Percentiles rank a stretch among this genome's conserved stretches.
These are phyloP conservation scores for Exobasidium rhododendri DNA, from an alignment of 1,284 basidiomycete genomes.

Conservation along the genomic window DNA sequence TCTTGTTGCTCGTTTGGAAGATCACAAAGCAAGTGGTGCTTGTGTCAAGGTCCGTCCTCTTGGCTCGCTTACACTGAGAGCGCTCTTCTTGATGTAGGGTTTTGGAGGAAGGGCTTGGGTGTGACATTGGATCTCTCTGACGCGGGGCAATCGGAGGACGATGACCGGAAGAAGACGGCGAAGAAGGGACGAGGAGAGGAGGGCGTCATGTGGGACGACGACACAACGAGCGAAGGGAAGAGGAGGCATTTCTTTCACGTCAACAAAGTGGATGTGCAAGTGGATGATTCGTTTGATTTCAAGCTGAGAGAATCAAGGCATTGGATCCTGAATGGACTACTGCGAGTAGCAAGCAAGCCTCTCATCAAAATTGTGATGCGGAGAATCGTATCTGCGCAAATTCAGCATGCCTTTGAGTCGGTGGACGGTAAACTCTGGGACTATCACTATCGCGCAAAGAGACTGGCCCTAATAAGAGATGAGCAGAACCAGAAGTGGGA, in stretches of 20 bases:
- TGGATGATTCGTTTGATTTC: constrained; percentile 13
- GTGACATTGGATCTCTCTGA: constrained; percentile 11
- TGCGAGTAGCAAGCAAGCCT: constrained; percentile 1
- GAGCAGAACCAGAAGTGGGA: neutral
- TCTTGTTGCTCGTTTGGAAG: constrained; percentile 12
- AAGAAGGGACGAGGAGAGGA: neutral
- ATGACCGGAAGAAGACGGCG: neutral
- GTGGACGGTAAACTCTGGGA: constrained; percentile 6
- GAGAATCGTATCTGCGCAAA: constrained; percentile 5
- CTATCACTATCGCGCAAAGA: constrained; percentile 9
- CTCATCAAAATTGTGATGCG: constrained; percentile 13
- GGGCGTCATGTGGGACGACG: neutral
- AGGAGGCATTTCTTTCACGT: constrained; percentile 15
- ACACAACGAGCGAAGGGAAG: neutral
- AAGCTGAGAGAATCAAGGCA: constrained; percentile 16
- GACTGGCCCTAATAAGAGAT: neutral
- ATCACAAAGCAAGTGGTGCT: constrained; percentile 8
- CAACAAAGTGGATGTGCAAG: neutral
- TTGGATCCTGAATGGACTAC: constrained; percentile 16
- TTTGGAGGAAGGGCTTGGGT: constrained; percentile 6
- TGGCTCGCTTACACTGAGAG: constrained; percentile 18
- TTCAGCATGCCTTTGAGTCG: constrained; percentile 9
- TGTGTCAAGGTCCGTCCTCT: constrained; percentile 13
- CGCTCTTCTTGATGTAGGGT: constrained; percentile 17
- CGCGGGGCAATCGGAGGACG: constrained; percentile 3